Conservation (phyloP, 257 asterid species). For the Jacaranda mimosifolia region DNA sequence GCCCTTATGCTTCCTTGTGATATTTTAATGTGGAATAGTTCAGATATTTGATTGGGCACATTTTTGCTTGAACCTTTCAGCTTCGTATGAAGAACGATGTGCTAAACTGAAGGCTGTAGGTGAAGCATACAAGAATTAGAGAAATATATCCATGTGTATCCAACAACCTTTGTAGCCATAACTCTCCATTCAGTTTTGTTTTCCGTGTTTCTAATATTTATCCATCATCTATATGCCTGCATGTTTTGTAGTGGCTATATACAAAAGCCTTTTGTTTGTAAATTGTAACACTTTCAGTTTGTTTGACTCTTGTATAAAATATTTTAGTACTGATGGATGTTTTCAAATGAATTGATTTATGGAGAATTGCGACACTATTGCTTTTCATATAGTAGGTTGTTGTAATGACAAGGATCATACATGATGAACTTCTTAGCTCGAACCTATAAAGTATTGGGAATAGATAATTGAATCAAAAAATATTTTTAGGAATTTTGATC, state of each 20-base stretch:
- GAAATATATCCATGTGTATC: conserved; percentile 11
- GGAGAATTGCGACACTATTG: background rate
- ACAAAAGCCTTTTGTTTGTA: background rate
- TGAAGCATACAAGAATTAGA: conserved; percentile 19
- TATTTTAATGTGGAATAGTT: background rate
- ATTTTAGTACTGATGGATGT: background rate
- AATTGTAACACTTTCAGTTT: background rate
- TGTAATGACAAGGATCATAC: no score
- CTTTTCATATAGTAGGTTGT: no score
- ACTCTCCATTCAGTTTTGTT: background rate
- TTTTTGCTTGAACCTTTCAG: conserved; percentile 56
- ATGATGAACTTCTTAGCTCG: no score
- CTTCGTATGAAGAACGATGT: conserved; percentile 89
- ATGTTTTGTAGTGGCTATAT: background rate
- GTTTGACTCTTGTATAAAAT: background rate
- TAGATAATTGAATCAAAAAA: no score
- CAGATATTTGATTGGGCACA: conserved; percentile 12
- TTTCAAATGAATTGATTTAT: background rate
- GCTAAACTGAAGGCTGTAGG: conserved; percentile 51
- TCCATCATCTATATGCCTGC: background rate
- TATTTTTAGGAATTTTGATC: background rate
- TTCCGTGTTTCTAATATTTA: background rate
- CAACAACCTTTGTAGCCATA: background rate
- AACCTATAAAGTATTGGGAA: no score
- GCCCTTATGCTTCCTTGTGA: background rate